Base-by-base conservation (phyloP, 805 yeast genomes). In the Hanseniaspora singularis region DNA sequence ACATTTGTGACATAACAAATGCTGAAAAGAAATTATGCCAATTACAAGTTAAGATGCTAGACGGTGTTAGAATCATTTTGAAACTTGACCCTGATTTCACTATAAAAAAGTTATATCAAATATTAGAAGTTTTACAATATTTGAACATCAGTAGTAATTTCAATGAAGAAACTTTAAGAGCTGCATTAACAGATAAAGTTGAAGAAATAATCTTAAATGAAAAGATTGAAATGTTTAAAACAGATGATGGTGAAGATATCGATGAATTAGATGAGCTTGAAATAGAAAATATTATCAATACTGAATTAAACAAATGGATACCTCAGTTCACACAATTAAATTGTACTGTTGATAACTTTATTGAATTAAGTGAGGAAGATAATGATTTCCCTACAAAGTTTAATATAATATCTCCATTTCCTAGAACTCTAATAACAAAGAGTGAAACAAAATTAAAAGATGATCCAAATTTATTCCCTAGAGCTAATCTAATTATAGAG, bases 401-500 rank as follows among this genome's bases (percentile, higher is more conserved):
- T 58, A 72, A 70, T 47, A 61, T 83, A 28, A 69, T 70, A 2
- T 73, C 81, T 3, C 77, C 85, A 2, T 71, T 77, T 58, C 87
- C 87, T 3, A 70, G 84, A 51, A 67, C 60, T 38, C 61, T 63
- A n/a, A 58, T 82, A 14, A 67, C 64, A 3, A 50, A 55, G 4
- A 64, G 64, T 26, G 50, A 56, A 12, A 54, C 57, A 0, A 22
- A 45, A 2, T 59, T 81, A 5, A 57, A 55, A 26, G 72, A 73
- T 27, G 68, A 67, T 31, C 54, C 63, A 1, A 64, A 71, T 31
- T 57, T 81, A n/a, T 77, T 74, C 72, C 92, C 92, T n/a, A 79
- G 70, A 54, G 87, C 87, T 1, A 79, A 74, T 52, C 53, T 81
- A 22, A 60, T 80, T 43, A 71, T 77, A 3, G 82, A 77, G 53